These are phyloP conservation scores for Whalleya microplaca DNA, from an alignment of 2,329 filamentous ascomycete genomes.

Conservation along the genomic window DNA sequence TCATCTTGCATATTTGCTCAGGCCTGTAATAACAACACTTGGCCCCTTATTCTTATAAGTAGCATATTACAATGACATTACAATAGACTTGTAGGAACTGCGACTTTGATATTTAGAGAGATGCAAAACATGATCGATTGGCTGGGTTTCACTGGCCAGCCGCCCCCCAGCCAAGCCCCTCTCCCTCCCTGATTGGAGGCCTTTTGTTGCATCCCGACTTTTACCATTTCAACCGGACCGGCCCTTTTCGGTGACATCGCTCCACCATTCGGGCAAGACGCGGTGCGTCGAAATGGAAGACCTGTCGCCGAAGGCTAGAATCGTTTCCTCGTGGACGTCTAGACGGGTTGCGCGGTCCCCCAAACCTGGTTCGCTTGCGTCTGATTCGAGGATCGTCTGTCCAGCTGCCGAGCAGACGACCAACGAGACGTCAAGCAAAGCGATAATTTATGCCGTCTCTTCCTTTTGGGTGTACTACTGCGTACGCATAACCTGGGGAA, in stretches of 20 bases:
- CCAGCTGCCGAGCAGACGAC: slow-evolving; percentile 4
- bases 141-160: too few species aligned
- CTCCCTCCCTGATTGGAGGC: slow-evolving; percentile 1
- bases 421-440: background rate
- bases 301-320: slow-evolving; percentile 20
- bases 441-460: background rate
- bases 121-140: background rate
- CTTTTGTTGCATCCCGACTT: slow-evolving; percentile 24
- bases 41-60: too few species aligned
- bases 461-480: slow-evolving; percentile 3
- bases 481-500: slow-evolving; percentile 14
- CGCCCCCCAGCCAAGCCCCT: slow-evolving; percentile 8
- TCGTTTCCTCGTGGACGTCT: slow-evolving; percentile 6
- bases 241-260: slow-evolving; percentile 18
- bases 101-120: too few species aligned
- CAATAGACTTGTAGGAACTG: too few species aligned
- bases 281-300: slow-evolving; percentile 15
- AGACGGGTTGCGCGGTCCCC: slow-evolving; percentile 1
- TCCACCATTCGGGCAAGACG: background rate
- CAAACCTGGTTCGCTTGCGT: slow-evolving; percentile 11
- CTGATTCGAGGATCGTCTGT: slow-evolving; percentile 6
- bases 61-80: too few species aligned
- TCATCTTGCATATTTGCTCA: too few species aligned
- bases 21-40: too few species aligned
- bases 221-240: slow-evolving; percentile 26